phyloP scores from a whole-genome alignment of 2,329 filamentous ascomycete genomes.

The Colletotrichum sp. region DNA sequence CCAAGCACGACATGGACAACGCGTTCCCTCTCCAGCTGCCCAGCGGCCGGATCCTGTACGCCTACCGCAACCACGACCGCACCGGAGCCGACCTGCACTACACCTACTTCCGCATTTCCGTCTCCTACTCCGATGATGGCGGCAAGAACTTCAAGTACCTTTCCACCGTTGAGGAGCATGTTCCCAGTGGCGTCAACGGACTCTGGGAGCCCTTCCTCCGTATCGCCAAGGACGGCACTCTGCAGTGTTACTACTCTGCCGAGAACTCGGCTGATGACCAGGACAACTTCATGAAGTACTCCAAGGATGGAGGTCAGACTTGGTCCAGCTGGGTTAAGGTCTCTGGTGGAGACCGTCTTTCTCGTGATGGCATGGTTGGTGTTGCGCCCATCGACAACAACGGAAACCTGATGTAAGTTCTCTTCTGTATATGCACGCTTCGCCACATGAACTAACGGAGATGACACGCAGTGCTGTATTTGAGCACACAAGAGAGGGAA shows the following conservation, averaged over 20 bases:
- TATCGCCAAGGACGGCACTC: conserved; percentile 37
- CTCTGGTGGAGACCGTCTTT: conserved; percentile 34
- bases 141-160: conserved; percentile 41
- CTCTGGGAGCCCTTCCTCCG: conserved; percentile 52
- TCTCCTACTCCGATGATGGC: conserved; percentile 46
- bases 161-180: conserved; percentile 29
- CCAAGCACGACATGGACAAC: conserved; percentile 35
- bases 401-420: conserved; percentile 36
- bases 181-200: conserved; percentile 32
- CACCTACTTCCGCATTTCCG: conserved; percentile 43
- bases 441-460: neutral
- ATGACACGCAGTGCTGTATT: conserved; percentile 38
- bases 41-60: conserved; percentile 39
- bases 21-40: conserved; percentile 36
- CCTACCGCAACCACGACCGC: conserved; percentile 40
- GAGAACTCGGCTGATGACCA: conserved; percentile 44
- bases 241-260: conserved; percentile 49
- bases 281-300: conserved; percentile 45
- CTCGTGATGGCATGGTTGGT: conserved; percentile 51
- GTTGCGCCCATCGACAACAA: conserved; percentile 36
- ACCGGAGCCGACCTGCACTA: conserved; percentile 23
- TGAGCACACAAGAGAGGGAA: conserved; percentile 38
- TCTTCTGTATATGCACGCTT: neutral
- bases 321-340: conserved; percentile 38
- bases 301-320: conserved; percentile 41